Evolutionary conservation across 768 basidiomycete genomes (phyloP), one percentile per base, ranked within the genome.

Genomic region (Dictyophora rubrovolvata): DNA sequence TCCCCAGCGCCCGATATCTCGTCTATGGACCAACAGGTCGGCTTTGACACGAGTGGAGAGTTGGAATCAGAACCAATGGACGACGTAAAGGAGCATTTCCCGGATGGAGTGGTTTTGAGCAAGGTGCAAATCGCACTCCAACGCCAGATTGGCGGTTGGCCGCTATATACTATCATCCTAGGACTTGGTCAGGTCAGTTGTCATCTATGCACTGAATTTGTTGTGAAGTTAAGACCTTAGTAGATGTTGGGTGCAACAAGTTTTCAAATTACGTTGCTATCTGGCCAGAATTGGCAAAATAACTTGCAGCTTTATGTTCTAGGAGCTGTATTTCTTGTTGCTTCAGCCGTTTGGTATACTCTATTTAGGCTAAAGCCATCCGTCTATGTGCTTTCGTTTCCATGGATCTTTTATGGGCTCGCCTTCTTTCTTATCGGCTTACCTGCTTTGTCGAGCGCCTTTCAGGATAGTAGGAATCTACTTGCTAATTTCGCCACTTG

Each of bases 371-470:
- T 86, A 61, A 90, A 81, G 71, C 93, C 93, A 1, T 93, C 93
- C 1, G 77, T 94, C 62, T 93, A 89, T 66, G 86, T 91, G 60
- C 77, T 96, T 48, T 83, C 92, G 12, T 70, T 82, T 9, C 93
- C 93, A 34, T 96, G 93, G 93, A 66, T 93, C 22, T 91, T 94
- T 79, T 96, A 90, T 69, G 89, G 83, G 46, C 69, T 90, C 20
- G 93, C 90, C 0, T 96, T 96, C 79, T 85, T 95, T 76, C 67
- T 95, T 66, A 93, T 96, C 62, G 93, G 86, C 53, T 72, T 96
- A 10, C 93, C 93, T 1, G 90, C 92, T 1, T 71, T 95, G 42
- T 72, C 81, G 18, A 68, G 75, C 7, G 72, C 79, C 8, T 77
- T 94, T 52, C 73, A 77, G 23, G 73, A 75, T 1, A 78, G 84